Conservation (phyloP, 2,329 filamentous ascomycete genomes). For the Claviceps pusilla region DNA sequence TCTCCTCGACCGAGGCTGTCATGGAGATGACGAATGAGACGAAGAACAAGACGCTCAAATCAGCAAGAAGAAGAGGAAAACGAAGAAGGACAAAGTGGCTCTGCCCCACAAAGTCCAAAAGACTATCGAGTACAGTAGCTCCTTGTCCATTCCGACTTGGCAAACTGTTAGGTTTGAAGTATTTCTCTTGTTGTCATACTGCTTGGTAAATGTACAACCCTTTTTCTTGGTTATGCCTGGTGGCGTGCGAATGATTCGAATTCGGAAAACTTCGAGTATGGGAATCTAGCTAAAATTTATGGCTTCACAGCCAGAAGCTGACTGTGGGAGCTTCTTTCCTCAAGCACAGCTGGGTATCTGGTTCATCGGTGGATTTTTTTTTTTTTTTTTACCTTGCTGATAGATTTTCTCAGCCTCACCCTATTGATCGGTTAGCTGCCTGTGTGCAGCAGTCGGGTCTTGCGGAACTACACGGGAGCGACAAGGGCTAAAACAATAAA, state of each 20-base stretch:
- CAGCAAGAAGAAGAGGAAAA: background rate
- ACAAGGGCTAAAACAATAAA: background rate
- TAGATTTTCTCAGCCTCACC: conserved; percentile 35
- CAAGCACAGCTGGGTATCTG: background rate
- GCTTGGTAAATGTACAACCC: conserved; percentile 3
- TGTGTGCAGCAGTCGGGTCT: background rate
- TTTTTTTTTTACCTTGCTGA: conserved; percentile 38
- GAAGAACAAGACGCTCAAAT: background rate
- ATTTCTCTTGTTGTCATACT: background rate
- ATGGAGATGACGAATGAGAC: background rate
- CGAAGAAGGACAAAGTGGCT: background rate
- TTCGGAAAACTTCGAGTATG: background rate
- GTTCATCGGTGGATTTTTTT: conserved; percentile 47
- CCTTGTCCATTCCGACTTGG: background rate
- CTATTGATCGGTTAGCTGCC: background rate
- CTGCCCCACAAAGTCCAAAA: background rate
- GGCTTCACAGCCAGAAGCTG: background rate
- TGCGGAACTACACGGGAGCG: background rate
- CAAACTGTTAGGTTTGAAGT: background rate
- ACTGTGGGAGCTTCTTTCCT: background rate
- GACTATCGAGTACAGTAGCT: background rate
- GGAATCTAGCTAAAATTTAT: background rate
- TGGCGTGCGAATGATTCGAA: conserved; percentile 1
- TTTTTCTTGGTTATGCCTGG: conserved; percentile 2
- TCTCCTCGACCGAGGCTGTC: background rate